phyloP scores from a whole-genome alignment of 352 stramenopile species.

The Thalassiosira hispida region DNA sequence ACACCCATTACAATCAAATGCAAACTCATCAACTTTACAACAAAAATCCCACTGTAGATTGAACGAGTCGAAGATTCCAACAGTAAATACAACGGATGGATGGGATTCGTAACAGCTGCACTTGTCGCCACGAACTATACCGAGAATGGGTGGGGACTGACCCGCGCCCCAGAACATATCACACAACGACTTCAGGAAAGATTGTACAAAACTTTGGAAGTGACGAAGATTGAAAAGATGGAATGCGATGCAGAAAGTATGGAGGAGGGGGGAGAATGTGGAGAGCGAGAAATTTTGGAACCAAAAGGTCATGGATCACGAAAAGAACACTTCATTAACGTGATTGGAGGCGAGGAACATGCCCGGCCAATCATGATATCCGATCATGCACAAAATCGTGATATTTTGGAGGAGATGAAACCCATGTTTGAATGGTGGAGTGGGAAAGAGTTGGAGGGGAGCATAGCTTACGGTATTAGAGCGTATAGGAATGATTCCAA shows the following conservation, averaged over 20 bases:
- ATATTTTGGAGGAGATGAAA: slow-evolving; percentile 41
- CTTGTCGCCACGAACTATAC: slow-evolving; percentile 58
- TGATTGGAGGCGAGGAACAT: slow-evolving; percentile 35
- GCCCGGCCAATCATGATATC: slow-evolving; percentile 35
- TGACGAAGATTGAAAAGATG: background rate
- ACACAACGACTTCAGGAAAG: slow-evolving; percentile 44
- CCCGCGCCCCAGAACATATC: slow-evolving; percentile 50
- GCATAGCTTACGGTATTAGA: slow-evolving; percentile 69
- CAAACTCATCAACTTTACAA: too few species aligned
- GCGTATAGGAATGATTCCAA: slow-evolving; percentile 71
- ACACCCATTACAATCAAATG: too few species aligned
- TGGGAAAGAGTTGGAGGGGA: slow-evolving; percentile 50
- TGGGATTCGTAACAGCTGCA: slow-evolving; percentile 22
- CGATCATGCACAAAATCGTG: slow-evolving; percentile 30
- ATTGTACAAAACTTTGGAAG: slow-evolving; percentile 34
- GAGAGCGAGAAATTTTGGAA: slow-evolving; percentile 10
- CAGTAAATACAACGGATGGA: slow-evolving; percentile 55
- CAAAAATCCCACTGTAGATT: background rate
- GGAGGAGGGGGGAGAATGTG: background rate
- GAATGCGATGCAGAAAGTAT: background rate
- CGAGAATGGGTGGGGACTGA: slow-evolving; percentile 61
- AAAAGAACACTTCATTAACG: slow-evolving; percentile 43
- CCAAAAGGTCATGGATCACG: background rate
- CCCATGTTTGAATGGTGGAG: slow-evolving; percentile 67
- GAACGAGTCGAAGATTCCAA: slow-evolving; percentile 25